phyloP scores from a whole-genome alignment of 2,329 filamentous ascomycete genomes.

The Exophiala bonariae region DNA sequence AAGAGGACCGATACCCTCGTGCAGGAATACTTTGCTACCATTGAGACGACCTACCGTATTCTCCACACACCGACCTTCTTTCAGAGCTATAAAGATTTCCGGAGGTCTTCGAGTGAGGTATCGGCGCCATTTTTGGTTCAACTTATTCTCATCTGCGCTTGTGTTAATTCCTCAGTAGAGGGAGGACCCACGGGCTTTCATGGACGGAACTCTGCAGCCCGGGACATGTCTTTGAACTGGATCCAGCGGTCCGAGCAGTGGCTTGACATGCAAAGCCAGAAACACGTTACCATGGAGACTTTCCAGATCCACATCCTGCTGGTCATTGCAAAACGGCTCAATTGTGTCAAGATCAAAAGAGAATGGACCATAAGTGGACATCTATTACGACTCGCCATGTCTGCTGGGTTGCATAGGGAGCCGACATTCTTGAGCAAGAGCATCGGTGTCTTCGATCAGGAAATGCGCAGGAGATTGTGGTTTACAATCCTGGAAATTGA shows the following conservation, averaged over 20 bases:
- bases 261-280: conserved; percentile 44
- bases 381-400: conserved; percentile 49
- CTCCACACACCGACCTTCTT: conserved; percentile 60
- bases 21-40: conserved; percentile 45
- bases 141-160: conserved; percentile 24
- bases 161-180: conserved; percentile 18
- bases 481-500: conserved; percentile 58
- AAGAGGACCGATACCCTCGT: conserved; percentile 21
- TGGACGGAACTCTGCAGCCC: conserved; percentile 19
- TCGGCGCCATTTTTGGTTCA: conserved; percentile 24
- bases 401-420: conserved; percentile 52
- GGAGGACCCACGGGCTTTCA: conserved; percentile 15
- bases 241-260: conserved; percentile 26
- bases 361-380: conserved; percentile 50
- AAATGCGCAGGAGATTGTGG: conserved; percentile 59
- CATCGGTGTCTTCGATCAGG: conserved; percentile 47
- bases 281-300: conserved; percentile 48
- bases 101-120: conserved; percentile 34
- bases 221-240: conserved; percentile 23
- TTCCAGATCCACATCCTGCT: conserved; percentile 53
- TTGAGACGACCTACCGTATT: conserved; percentile 59
- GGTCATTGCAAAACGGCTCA: conserved; percentile 48
- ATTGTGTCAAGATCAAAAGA: conserved; percentile 51
- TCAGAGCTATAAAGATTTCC: conserved; percentile 56
- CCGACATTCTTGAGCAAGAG: conserved; percentile 38